phyloP scores from a whole-genome alignment of 495 filamentous ascomycete species.

The Neurospora africana region DNA sequence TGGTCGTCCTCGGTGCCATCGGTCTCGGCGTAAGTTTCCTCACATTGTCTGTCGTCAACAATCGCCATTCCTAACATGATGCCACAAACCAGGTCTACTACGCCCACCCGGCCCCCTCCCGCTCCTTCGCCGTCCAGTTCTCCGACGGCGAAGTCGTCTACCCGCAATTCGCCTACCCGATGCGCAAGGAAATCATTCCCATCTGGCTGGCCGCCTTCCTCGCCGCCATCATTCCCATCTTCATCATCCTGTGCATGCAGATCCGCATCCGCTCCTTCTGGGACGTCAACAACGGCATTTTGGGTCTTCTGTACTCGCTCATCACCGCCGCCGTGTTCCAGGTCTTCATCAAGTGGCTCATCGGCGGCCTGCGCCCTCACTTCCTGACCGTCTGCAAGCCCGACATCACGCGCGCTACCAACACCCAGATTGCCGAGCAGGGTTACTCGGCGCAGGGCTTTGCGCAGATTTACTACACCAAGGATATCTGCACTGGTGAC shows the following conservation, averaged over 20 bases:
- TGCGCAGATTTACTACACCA: conserved; percentile 36
- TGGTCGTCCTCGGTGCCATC: conserved; percentile 44
- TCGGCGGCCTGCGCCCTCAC: conserved; percentile 48
- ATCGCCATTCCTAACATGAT: conserved; percentile 1
- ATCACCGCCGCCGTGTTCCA: conserved; percentile 48
- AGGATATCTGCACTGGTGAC: conserved; percentile 35
- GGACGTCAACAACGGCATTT: conserved; percentile 53
- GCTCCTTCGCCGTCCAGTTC: conserved; percentile 49
- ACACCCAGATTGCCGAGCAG: conserved; percentile 15
- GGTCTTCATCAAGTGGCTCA: conserved; percentile 46
- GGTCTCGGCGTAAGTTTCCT: conserved; percentile 42
- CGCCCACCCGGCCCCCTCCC: conserved; percentile 43
- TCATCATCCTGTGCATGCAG: conserved; percentile 46
- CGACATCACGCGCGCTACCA: conserved; percentile 26
- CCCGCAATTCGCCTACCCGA: conserved; percentile 50
- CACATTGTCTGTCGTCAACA: background rate
- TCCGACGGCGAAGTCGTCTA: conserved; percentile 48
- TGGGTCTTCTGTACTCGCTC: conserved; percentile 50
- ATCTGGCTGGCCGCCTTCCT: conserved; percentile 50
- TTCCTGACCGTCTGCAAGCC: conserved; percentile 49
- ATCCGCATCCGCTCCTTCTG: conserved; percentile 54
- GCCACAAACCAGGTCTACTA: conserved; percentile 37
- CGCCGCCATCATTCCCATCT: conserved; percentile 43
- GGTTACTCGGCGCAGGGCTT: conserved; percentile 25
- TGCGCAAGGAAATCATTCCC: conserved; percentile 52